Percentiles rank a stretch among this genome's conserved stretches.
Conservation (phyloP, 2,329 filamentous ascomycete genomes). For the Xylariaceae sp. region DNA sequence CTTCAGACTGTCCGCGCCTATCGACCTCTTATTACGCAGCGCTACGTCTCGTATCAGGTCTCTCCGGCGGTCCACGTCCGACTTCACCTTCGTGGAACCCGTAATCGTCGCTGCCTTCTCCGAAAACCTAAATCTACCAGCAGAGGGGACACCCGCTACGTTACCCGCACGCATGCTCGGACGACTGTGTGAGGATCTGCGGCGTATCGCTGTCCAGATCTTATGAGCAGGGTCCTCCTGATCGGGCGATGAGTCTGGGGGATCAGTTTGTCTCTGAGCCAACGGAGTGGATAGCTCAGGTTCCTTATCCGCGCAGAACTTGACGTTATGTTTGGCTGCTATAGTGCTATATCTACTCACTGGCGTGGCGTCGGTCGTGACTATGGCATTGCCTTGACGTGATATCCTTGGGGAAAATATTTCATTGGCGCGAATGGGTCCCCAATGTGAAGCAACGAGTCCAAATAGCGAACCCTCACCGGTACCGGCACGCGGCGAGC, state of each 20-base stretch:
- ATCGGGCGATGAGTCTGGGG: slow-evolving; percentile 16
- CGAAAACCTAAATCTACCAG: not conserved
- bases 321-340: not conserved
- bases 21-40: slow-evolving; percentile 29
- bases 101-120: not conserved
- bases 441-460: slow-evolving; percentile 49
- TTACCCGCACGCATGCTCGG: slow-evolving; percentile 20
- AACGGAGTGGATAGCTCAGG: slow-evolving; percentile 13
- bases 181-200: slow-evolving; percentile 21
- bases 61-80: slow-evolving; percentile 23
- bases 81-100: slow-evolving; percentile 8
- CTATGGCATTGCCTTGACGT: slow-evolving; percentile 10
- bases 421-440: slow-evolving; percentile 40
- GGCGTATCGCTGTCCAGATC: slow-evolving; percentile 33
- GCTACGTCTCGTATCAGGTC: slow-evolving; percentile 27
- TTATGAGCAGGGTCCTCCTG: slow-evolving; percentile 27
- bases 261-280: slow-evolving; percentile 19
- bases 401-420: slow-evolving; percentile 37
- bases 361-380: not conserved
- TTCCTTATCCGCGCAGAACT: not conserved
- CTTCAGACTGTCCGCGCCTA: slow-evolving; percentile 31
- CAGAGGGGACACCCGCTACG: slow-evolving; percentile 12
- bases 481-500: slow-evolving; percentile 37
- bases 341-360: not conserved
- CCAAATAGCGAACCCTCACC: slow-evolving; percentile 39